Conservation (phyloP, 306 rosid species). For the Styphnolobium japonicum region DNA sequence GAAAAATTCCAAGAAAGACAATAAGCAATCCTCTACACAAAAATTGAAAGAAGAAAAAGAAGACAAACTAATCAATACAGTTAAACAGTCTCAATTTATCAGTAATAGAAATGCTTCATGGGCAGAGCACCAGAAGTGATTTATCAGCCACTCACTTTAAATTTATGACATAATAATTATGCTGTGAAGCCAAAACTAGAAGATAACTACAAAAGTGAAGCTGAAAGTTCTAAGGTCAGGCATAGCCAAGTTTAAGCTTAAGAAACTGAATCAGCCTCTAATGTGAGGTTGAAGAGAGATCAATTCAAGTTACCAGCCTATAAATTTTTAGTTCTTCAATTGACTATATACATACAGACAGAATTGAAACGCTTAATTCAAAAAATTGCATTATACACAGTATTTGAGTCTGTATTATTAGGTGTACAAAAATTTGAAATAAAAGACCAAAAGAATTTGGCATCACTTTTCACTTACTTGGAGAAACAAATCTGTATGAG, state of each 20-base stretch:
- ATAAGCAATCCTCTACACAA: too few species aligned
- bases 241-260: background rate
- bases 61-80: background rate
- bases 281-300: background rate
- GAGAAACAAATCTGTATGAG: conserved; percentile 94
- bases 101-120: background rate
- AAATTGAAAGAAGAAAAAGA: too few species aligned
- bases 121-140: background rate
- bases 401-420: background rate
- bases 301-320: background rate
- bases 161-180: background rate
- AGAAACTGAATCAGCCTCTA: background rate
- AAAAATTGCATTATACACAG: background rate
- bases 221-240: background rate
- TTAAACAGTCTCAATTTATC: background rate
- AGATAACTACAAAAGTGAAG: background rate
- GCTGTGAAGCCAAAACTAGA: background rate
- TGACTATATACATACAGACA: background rate
- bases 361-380: background rate
- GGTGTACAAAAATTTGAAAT: background rate
- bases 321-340: background rate
- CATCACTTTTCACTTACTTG: conserved; percentile 55
- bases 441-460: background rate
- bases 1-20: too few species aligned
- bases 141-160: background rate